These are phyloP conservation scores for Leccinum sublutescens DNA, from an alignment of 768 basidiomycete species.

Conservation along the genomic window DNA sequence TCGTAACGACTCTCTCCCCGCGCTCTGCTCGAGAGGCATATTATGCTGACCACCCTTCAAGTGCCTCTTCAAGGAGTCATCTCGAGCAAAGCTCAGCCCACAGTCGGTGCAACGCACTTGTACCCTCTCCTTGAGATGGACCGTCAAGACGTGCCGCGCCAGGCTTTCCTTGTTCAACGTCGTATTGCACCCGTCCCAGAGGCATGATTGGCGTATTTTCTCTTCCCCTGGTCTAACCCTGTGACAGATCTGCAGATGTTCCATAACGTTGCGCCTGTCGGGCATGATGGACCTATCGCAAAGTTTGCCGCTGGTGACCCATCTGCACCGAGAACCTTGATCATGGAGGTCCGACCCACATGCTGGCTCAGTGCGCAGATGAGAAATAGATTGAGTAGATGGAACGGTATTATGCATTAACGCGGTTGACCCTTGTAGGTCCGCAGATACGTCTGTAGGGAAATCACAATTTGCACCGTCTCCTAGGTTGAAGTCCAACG, in stretches of 20 bases:
- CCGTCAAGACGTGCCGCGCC: constrained; percentile 25
- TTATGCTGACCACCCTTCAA: constrained; percentile 17
- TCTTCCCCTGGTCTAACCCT: constrained; percentile 18
- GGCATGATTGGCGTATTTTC: constrained; percentile 13
- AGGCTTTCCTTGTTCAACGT: constrained; percentile 31
- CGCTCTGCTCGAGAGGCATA: neutral
- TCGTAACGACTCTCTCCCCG: neutral
- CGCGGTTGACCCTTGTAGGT: neutral
- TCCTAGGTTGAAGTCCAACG: neutral
- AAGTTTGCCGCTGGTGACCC: constrained; percentile 4
- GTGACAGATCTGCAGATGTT: constrained; percentile 17
- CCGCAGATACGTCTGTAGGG: neutral
- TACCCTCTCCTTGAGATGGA: constrained; percentile 21
- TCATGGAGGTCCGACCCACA: neutral
- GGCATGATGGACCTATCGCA: constrained; percentile 4
- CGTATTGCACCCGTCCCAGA: constrained; percentile 19
- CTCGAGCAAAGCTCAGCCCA: constrained; percentile 24
- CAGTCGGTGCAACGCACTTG: constrained; percentile 15
- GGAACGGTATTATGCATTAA: neutral
- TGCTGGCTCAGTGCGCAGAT: neutral
- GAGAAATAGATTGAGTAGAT: neutral
- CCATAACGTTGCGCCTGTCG: constrained; percentile 16
- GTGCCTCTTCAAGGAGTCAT: constrained; percentile 31
- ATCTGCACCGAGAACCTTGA: constrained; percentile 9
- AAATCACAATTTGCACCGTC: neutral